A percentile compares a stretch with the other conserved stretches of the same genome.
Evolutionary conservation across 306 rosid species (phyloP).

Genomic region (Vigna unguiculata): DNA sequence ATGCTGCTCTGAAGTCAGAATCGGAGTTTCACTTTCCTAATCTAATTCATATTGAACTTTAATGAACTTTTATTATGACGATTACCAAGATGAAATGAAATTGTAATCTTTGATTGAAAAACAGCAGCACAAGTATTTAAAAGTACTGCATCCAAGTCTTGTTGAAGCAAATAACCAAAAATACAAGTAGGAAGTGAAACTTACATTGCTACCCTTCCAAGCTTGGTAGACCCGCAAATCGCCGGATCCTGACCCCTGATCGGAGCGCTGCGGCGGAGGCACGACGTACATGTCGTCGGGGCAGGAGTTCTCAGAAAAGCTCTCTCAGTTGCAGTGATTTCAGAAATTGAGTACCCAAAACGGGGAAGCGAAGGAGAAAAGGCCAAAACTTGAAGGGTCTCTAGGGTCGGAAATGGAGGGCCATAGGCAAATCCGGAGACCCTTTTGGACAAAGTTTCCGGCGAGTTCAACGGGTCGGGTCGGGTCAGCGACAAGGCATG

Average conservation of each 20-base stretch:
- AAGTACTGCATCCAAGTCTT: not conserved
- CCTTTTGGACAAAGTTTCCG: slow-evolving; percentile 42
- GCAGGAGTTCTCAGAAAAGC: not conserved
- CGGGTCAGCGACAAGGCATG: slow-evolving; percentile 47
- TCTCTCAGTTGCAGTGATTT: slow-evolving; percentile 23
- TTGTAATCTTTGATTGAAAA: not conserved
- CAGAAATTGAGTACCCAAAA: slow-evolving; percentile 10
- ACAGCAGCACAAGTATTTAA: not conserved
- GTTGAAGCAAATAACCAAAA: not conserved
- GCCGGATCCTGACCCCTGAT: slow-evolving; percentile 76
- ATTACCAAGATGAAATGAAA: not conserved
- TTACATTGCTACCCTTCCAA: slow-evolving; percentile 98
- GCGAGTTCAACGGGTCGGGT: slow-evolving; percentile 43
- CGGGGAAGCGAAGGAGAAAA: not conserved
- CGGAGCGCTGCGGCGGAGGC: slow-evolving; percentile 92
- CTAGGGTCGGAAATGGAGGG: slow-evolving; percentile 42
- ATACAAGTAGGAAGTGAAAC: slow-evolving; percentile 33
- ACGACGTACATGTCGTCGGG: slow-evolving; percentile 75
- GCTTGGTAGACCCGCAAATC: slow-evolving; percentile 83
- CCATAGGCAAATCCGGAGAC: slow-evolving; percentile 35
- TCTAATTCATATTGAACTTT: not conserved
- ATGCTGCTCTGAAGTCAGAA: not conserved
- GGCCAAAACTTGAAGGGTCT: slow-evolving; percentile 42
- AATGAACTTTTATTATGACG: not conserved
- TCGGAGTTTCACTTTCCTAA: not conserved